Percentiles rank a stretch among this genome's conserved stretches.
Conservation (phyloP, 2,329 filamentous ascomycete species). For the Acrocalymma vagum region DNA sequence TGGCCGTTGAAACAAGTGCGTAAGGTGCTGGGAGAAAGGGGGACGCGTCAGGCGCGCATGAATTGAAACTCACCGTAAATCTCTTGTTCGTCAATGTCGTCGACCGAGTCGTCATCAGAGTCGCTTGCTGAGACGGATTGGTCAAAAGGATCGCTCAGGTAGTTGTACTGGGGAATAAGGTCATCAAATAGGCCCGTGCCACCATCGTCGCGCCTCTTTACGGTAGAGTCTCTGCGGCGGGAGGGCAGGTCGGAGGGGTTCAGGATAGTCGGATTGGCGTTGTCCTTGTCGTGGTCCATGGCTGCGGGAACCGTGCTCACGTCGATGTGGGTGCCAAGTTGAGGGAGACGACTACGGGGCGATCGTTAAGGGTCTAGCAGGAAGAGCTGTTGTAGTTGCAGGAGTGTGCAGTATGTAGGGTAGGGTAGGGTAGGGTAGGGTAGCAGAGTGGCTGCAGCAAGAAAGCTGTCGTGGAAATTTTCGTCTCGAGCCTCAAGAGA, state of each 20-base stretch:
- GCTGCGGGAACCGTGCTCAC: too few relatives aligned
- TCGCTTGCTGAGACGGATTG: slow-evolving; percentile 45
- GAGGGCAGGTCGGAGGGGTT: slow-evolving; percentile 89
- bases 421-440: background rate
- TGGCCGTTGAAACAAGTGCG: background rate
- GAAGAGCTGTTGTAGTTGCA: slow-evolving; percentile 1
- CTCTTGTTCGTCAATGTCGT: slow-evolving; percentile 96
- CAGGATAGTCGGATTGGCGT: slow-evolving; percentile 93
- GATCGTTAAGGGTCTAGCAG: background rate
- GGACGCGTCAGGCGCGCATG: slow-evolving; percentile 9
- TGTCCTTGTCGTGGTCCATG: slow-evolving; percentile 63
- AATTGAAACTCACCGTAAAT: slow-evolving; percentile 74
- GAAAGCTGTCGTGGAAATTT: too few relatives aligned
- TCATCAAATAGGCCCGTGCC: slow-evolving; percentile 64
- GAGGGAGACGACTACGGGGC: background rate
- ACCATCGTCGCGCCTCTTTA: slow-evolving; percentile 55
- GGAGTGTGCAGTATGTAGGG: too few relatives aligned
- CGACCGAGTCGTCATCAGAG: slow-evolving; percentile 68
- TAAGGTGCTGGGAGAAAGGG: background rate
- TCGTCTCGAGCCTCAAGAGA: too few relatives aligned
- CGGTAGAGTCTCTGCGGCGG: slow-evolving; percentile 62
- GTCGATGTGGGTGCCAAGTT: too few relatives aligned
- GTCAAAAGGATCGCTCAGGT: slow-evolving; percentile 59
- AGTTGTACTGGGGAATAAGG: slow-evolving; percentile 59
- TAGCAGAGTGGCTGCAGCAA: too few relatives aligned